Evolutionary conservation across 2,329 filamentous ascomycete genomes (phyloP), one percentile per base, ranked within the genome.

Genomic region (Aspergillus niger): DNA sequence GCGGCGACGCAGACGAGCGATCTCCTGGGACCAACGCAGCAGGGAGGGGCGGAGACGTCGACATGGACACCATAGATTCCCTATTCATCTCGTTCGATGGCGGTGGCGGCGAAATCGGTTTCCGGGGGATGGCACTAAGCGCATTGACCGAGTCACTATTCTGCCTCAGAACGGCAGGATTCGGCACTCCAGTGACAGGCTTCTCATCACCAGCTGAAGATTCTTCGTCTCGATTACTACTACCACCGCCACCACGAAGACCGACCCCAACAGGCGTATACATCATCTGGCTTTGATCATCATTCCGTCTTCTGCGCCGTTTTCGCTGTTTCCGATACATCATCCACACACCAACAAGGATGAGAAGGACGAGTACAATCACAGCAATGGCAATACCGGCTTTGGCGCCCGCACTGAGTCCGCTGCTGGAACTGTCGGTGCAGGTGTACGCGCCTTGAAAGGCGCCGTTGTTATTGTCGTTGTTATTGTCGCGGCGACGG

Each of bases 321-420:
- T 20, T 32, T 6, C 39, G 24, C 10, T 67, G 63, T 3, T 58
- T 60, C 17, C 64, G 60, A 20, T 68, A 39, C 3, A 64, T 20
- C 11, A 64, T 57, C 70, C 69, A 72, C 2, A 67, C 13, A 5
- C 62, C 2, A 0, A 65, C 15, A 1, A 68, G 2, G 5, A 72
- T 28, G 8, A 72, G 38, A 5, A 72, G 17, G 5, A 67, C 50
- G 67, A 80, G 49, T 70, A 80, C 52, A 70, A 77, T 64, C 72
- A 84, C 69, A 70, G 79, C 57, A 69, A 69, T 63, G 7, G 71
- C 71, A 13, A 75, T 73, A 3, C 71, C 72, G 1, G 65, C 70
- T 65, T 74, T 74, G 13, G 69, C 65, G 36, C 69, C 70, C 38
- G 67, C 55, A 52, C 63, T 66, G 3, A 74, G 62, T 24, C 63